Percentiles rank a stretch among this genome's conserved stretches.
phyloP scores from a whole-genome alignment of 2,329 filamentous ascomycete genomes.

The Beauveria sp. region DNA sequence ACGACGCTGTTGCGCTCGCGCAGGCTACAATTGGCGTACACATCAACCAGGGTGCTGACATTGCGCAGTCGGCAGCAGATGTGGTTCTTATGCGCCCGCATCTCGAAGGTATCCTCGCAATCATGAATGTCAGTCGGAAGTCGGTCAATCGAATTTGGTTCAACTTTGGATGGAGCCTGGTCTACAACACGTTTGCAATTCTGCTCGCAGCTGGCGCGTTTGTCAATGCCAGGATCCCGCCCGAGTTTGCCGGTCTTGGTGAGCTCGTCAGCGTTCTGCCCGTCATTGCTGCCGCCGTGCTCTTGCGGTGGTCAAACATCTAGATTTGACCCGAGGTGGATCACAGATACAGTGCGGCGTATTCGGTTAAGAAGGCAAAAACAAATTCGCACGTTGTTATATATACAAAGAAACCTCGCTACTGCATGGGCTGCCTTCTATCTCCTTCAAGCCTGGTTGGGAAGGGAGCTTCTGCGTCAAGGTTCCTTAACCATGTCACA shows the following conservation, averaged over 20 bases:
- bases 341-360: not conserved
- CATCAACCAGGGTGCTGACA: conserved; percentile 53
- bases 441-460: too few species aligned
- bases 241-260: conserved; percentile 59
- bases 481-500: too few species aligned
- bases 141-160: conserved; percentile 46
- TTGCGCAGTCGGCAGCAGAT: conserved; percentile 61
- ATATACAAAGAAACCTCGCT: not conserved
- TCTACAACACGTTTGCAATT: conserved; percentile 65
- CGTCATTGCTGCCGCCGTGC: conserved; percentile 52
- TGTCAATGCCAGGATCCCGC: conserved; percentile 43
- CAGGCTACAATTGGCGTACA: conserved; percentile 65
- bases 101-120: conserved; percentile 47
- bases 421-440: not conserved
- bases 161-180: conserved; percentile 63
- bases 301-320: conserved; percentile 33
- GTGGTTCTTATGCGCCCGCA: conserved; percentile 55
- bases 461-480: too few species aligned
- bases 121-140: conserved; percentile 45
- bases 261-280: conserved; percentile 69
- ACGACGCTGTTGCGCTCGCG: conserved; percentile 66
- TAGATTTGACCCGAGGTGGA: conserved; percentile 10
- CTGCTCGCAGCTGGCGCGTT: conserved; percentile 60
- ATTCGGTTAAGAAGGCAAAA: not conserved
- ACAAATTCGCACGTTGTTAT: not conserved